These are phyloP conservation scores for Dothistroma septosporum DNA, from an alignment of 2,329 filamentous ascomycete species.

Conservation along the genomic window DNA sequence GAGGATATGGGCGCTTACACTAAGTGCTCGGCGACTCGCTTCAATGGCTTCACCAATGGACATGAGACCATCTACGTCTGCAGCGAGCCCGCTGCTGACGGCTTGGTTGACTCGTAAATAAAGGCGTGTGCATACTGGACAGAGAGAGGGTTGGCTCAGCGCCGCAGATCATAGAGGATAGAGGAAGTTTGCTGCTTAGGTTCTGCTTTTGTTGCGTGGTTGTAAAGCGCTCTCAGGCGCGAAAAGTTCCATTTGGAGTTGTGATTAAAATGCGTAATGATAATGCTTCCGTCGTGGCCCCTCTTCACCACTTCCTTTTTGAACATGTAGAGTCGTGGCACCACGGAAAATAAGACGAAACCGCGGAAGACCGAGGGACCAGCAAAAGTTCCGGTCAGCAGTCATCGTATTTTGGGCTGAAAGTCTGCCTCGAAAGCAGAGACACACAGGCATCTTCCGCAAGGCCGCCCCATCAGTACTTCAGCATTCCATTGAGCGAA, in stretches of 20 bases:
- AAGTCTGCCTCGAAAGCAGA: no score
- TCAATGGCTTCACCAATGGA: conserved; percentile 92
- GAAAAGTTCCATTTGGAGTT: not conserved
- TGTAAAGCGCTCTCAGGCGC: not conserved
- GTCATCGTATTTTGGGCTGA: no score
- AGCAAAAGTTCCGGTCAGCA: no score
- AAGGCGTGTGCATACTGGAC: not conserved
- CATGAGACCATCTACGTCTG: conserved; percentile 94
- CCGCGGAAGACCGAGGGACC: no score
- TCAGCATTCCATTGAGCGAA: no score
- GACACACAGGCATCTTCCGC: no score
- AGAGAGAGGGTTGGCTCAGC: not conserved
- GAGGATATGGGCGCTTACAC: conserved; percentile 99
- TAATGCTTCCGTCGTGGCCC: not conserved
- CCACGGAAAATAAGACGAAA: no score
- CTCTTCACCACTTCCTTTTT: not conserved
- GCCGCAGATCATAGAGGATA: not conserved
- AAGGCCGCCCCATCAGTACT: no score
- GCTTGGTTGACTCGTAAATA: conserved; percentile 53
- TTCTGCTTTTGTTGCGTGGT: not conserved
- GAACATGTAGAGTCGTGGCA: no score
- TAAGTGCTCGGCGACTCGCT: conserved; percentile 93
- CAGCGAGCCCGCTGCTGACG: conserved; percentile 82
- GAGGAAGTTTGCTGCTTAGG: not conserved
- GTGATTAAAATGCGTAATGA: not conserved